Conservation (phyloP, 108 stramenopile species). For the Poteriospumella lacustris region DNA sequence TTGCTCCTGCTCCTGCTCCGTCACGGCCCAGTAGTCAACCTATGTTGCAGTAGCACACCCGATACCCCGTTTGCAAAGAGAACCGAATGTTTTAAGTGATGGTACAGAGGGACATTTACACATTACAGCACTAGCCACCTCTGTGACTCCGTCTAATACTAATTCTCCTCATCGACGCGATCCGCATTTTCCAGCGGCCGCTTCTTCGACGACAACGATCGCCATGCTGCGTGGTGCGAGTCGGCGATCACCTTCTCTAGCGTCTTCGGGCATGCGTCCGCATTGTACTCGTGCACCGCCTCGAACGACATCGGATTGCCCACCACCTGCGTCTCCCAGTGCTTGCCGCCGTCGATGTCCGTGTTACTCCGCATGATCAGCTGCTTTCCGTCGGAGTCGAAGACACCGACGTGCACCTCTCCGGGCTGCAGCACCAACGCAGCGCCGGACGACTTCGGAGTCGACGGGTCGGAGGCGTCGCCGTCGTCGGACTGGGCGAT, state of each 20-base stretch:
- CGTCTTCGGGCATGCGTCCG: not conserved
- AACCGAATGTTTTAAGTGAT: too few species aligned
- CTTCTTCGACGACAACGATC: not conserved
- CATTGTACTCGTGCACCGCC: slow-evolving; percentile 71
- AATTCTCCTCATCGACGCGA: too few species aligned
- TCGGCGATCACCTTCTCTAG: not conserved
- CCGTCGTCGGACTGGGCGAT: slow-evolving; percentile 70
- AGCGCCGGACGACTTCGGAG: too few species aligned
- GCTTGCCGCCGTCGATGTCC: slow-evolving; percentile 73
- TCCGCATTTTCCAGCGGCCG: too few species aligned
- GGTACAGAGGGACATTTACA: too few species aligned
- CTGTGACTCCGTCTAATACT: too few species aligned
- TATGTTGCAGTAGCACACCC: too few species aligned
- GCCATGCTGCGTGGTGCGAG: not conserved
- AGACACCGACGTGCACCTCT: slow-evolving; percentile 83
- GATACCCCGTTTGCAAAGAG: too few species aligned
- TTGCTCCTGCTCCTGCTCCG: too few species aligned
- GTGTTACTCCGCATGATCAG: slow-evolving; percentile 63
- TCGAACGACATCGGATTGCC: slow-evolving; percentile 77
- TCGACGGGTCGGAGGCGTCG: too few species aligned
- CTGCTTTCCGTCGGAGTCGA: slow-evolving; percentile 62
- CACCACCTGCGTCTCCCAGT: slow-evolving; percentile 68
- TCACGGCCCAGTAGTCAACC: too few species aligned
- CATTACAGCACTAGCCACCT: too few species aligned
- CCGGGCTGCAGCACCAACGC: slow-evolving; percentile 68